Base-by-base conservation (phyloP, 2,329 filamentous ascomycete species). In the Mollisia scopiformis region DNA sequence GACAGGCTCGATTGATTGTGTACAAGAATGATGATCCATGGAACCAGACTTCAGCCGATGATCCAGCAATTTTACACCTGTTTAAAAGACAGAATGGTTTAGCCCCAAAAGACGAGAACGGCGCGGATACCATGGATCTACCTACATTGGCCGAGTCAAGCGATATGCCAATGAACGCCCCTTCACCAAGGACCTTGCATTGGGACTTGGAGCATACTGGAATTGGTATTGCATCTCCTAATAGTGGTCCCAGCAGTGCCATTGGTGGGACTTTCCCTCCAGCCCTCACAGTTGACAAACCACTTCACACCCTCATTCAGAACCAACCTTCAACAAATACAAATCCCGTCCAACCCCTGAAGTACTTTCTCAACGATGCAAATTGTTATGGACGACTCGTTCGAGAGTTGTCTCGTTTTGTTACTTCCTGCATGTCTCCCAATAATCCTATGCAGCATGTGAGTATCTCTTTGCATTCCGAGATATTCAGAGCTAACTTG, bases 31-130 rank as follows among this genome's bases (percentile, higher is more conserved):
- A 87, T 55, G 85, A 88, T 66, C 80, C 80, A 10, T 88, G 85
- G 84, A 88, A 88, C 64, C 85, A 87, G 68, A 88, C 85, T 1
- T 82, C 81, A 0, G 83, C 84, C 2, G 85, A 88, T 64, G 84
- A 85, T 62, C 64, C 75, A 2, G 72, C 77, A 3, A 87, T 84
- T 82, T 75, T 88, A 1, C 71, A 75, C 3, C 74, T 78, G 13
- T 88, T 88, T 74, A 82, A 78, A 61, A 71, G 35, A 21, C 69
- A 57, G 47, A 68, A 59, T 58, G 69, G 57, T 62, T 72, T 53
- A 56, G 69, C 25, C 56, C 67, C 68, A 10, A 52, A 50, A 16
- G 62, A 66, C 33, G 60, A 66, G 28, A 55, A 62, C 39, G 62
- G 59, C 2, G 55, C 61, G 21, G 39, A 28, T 21, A 31, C 19